These are phyloP conservation scores for Saccharum officinarum DNA, from an alignment of 176 grass and related monocot genomes.

Conservation along the genomic window DNA sequence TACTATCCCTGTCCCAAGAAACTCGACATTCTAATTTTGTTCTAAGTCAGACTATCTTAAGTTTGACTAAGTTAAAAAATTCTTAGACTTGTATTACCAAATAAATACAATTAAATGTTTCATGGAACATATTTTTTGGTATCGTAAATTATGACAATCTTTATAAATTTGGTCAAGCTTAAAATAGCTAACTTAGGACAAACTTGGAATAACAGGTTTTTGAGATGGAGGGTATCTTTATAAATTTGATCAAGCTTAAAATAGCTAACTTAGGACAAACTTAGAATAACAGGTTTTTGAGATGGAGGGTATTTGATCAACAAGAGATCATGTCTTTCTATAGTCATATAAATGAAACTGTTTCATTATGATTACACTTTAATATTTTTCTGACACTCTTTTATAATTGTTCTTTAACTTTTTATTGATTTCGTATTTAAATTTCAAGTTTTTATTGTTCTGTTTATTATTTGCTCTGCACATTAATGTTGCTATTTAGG, in stretches of 20 bases:
- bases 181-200: neutral
- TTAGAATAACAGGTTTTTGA: neutral
- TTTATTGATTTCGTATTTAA: neutral
- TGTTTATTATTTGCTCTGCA: neutral
- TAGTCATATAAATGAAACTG: neutral
- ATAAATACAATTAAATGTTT: neutral
- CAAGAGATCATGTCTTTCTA: neutral
- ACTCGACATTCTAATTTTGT: neutral
- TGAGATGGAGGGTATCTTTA: neutral
- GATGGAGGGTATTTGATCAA: neutral
- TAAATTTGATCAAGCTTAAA: neutral
- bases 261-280: neutral
- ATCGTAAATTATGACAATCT: neutral
- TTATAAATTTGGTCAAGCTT: neutral
- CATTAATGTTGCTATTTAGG: neutral
- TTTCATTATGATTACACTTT: neutral
- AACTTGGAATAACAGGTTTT: neutral
- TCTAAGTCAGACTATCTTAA: neutral
- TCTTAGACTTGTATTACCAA: neutral
- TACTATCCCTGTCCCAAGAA: neutral
- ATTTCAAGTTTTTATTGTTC: neutral
- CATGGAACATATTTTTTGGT: neutral
- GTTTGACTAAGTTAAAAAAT: neutral
- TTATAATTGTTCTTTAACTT: neutral
- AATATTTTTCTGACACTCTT: neutral